Evolutionary conservation across 352 stramenopile genomes (phyloP).

Genomic region (Thalassiosira livingstoniorum): DNA sequence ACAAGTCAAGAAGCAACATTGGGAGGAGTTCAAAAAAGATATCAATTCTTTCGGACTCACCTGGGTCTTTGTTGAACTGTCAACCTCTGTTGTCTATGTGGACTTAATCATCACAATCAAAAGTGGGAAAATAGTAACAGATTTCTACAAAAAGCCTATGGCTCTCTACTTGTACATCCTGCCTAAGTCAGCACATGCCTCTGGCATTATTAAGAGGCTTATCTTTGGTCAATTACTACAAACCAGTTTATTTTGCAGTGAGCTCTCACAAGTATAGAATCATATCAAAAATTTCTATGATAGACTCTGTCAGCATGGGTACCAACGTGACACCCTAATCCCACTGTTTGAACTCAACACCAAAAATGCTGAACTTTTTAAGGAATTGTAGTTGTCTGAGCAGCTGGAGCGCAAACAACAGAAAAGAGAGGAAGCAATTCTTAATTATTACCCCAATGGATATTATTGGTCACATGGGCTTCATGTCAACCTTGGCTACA

Average conservation of each 20-base stretch:
- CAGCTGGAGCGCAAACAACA: background rate
- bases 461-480: no score
- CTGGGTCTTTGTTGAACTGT: background rate
- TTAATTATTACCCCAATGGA: no score
- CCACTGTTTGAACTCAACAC: background rate
- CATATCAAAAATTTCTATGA: background rate
- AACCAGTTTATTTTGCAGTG: background rate
- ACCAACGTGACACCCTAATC: background rate
- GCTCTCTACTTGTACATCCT: background rate
- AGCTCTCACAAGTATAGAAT: background rate
- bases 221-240: background rate
- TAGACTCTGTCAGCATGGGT: background rate
- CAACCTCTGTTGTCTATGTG: background rate
- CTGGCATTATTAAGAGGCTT: background rate
- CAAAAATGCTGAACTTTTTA: background rate
- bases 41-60: background rate
- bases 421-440: background rate
- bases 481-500: no score
- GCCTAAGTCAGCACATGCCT: background rate
- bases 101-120: background rate
- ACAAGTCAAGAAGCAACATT: slow-evolving; percentile 1
- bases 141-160: background rate
- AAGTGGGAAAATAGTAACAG: background rate
- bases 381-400: background rate
- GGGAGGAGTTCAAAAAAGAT: slow-evolving; percentile 8